Base-by-base conservation (phyloP, 2,329 filamentous ascomycete genomes). In the Sphaerulina vaccinii region DNA sequence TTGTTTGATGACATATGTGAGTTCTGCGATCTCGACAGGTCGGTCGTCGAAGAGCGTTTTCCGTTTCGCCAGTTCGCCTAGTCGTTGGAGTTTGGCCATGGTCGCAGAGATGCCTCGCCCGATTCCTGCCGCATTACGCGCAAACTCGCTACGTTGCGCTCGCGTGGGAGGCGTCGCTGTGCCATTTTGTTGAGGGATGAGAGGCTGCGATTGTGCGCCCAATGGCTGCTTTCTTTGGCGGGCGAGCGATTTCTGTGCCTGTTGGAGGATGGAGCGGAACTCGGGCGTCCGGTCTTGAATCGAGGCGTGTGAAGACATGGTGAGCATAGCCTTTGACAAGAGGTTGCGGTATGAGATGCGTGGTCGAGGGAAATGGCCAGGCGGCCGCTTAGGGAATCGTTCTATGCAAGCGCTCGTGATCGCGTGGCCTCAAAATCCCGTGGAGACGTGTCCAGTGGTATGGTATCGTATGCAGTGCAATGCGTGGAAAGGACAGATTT, bases 1-100 rank as follows among this genome's bases (percentile, higher is more conserved):
- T 77, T 97, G 92, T 75, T 97, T 97, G 78, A 97, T 96, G 67
- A 97, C 88, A 67, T 91, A 96, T 6, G 91, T 96, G 70, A 96
- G 83, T 72, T 97, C 90, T 70, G 93, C 93, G 70, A 97, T 96
- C 73, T 99, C 93, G 49, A 96, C 88, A 0, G 93, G 90, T 68
- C 89, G 84, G 75, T 99, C 93, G 71, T 99, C 93, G 70, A 99
- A 99, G 37, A 99, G 84, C 8, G 93, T 96, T 73, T 96, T 95
- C 66, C 92, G 85, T 71, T 90, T 92, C n/a, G 93, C 93, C 68
- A 99, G 76, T 71, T 96, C 88, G 55, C 91, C 92, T 59, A 99
- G 76, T 71, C 95, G 89, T 74, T 97, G 90, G 65, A 99, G 75
- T 73, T 97, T 99, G 50, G 85, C 90, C 84, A 96, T 96, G 6